Base-by-base conservation (phyloP, 495 filamentous ascomycete genomes). In the Talaromyces proteolyticus region DNA sequence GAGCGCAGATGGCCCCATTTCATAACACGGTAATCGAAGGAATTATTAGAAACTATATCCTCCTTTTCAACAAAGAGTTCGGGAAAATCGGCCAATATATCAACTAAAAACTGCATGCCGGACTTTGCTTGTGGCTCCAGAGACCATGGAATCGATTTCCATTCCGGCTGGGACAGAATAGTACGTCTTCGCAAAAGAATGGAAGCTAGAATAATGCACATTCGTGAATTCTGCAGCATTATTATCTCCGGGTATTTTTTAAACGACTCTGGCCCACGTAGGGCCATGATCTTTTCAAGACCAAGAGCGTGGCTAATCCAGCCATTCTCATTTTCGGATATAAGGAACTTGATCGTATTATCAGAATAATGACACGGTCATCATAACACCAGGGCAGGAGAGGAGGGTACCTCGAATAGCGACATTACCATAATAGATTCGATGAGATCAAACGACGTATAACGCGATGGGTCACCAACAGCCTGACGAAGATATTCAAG, bases 151-250 rank as follows among this genome's bases (percentile, higher is more conserved):
- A 49, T 23, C 6, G 38, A 19, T 39, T 49, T 49, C 46, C 46
- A 41, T 26, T 26, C 12, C 8, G 36, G 36, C 18, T 40, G 10
- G 10, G 36, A 40, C 5, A 49, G 46, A 3, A 49, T 37, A 11
- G 46, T 49, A 16, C 25, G 11, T 23, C 34, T 19, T 49, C 36
- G 37, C 4, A 49, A n/a, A 17, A 41, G 16, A 17, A 40, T 6
- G 14, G 29, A 47, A 14, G 46, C n/a, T 20, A 49, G 38, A 22
- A 49, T 49, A n/a, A 49, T 49, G 0, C 34, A 49, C 17, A 36
- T 29, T 5, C 46, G 46, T 6, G 20, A 25, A 14, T 39, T 40
- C 18, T 49, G 29, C 6, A 49, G 24, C 24, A 49, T 40, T 8
- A 17, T 22, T 1, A 39, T 16, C 8, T 39, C 34, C 12, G 46